Base-by-base conservation (phyloP, 2,329 filamentous ascomycete species). In the Cytospora mali region DNA sequence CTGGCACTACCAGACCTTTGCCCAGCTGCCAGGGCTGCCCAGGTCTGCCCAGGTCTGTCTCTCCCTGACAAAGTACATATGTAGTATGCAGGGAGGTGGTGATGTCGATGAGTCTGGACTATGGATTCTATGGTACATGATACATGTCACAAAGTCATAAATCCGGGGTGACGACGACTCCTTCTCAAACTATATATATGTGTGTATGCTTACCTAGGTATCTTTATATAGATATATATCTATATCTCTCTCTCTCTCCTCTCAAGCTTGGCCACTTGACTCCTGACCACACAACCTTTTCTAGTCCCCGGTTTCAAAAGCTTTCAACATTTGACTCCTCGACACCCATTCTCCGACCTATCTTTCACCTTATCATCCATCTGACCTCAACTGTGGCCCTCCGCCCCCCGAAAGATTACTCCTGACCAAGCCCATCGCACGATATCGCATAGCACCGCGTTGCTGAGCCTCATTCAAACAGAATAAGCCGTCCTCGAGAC, bases 271-370 rank as follows among this genome's bases (percentile, higher is more conserved):
- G 35, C 55, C 55, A 50, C 50, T n/a, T 62, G 59, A 57, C 53
- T 57, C 53, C 61, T 46, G 58, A 39, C 55, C 51, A 14, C 23
- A 51, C 39, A 29, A 55, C 51, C 51, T 62, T 60, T 62, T 62
- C 55, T 62, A 62, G 51, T 27, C 51, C 29, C 55, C 31, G 49
- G 55, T 55, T 59, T 59, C 61, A 62, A 33, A 62, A 51, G 42
- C 49, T 49, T 51, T 35, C 51, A 53, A 23, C 55, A 50, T 58
- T 55, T 50, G 29, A 31, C 35, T 27, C 27, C 28, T 52, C 33
- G 29, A 46, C 60, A 25, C 33, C 54, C 55, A 23, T 35, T 28
- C 28, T 49, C 55, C 54, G 33, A 52, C 55, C 61, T 50, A 50
- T 31, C 57, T 60, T 50, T 31, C 50, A 48, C 25, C n/a, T n/a